A percentile compares a stretch with the other conserved stretches of the same genome.
phyloP scores from a whole-genome alignment of 371 early-diverging fungal genomes.

The Conidiobolus coronatus region DNA sequence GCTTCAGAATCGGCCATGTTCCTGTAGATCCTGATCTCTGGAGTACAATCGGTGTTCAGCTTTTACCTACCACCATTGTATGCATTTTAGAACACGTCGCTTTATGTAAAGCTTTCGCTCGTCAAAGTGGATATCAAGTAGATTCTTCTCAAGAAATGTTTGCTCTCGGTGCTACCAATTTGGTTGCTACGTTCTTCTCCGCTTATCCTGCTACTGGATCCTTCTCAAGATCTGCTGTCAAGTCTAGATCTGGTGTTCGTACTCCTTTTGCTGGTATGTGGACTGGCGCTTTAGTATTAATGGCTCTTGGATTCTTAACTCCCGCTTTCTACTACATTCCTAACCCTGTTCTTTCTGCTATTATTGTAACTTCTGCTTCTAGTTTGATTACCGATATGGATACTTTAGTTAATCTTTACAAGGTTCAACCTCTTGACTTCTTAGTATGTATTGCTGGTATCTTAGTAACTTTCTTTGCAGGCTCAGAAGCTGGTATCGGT shows the following conservation, averaged over 20 bases:
- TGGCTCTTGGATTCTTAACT: slow-evolving; percentile 50
- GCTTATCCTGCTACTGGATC: slow-evolving; percentile 68
- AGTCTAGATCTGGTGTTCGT: slow-evolving; percentile 47
- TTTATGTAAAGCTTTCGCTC: slow-evolving; percentile 58
- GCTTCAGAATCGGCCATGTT: slow-evolving; percentile 14
- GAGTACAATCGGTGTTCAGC: slow-evolving; percentile 18
- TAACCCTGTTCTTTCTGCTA: slow-evolving; percentile 41
- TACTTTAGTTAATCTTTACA: slow-evolving; percentile 9
- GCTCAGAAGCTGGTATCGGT: slow-evolving; percentile 43
- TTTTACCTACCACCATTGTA: slow-evolving; percentile 40
- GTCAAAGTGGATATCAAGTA: slow-evolving; percentile 21
- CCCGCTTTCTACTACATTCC: slow-evolving; percentile 69
- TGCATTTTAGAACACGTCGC: slow-evolving; percentile 65
- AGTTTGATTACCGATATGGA: slow-evolving; percentile 5
- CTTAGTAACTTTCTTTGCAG: slow-evolving; percentile 31
- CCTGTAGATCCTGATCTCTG: slow-evolving; percentile 4
- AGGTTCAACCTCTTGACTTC: slow-evolving; percentile 22
- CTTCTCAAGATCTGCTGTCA: slow-evolving; percentile 66
- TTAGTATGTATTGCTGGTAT: slow-evolving; percentile 20
- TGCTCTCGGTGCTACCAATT: slow-evolving; percentile 62
- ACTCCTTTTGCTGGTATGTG: slow-evolving; percentile 56
- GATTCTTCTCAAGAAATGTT: slow-evolving; percentile 58
- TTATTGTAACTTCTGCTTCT: slow-evolving; percentile 47
- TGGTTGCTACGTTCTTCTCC: slow-evolving; percentile 56
- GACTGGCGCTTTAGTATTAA: slow-evolving; percentile 40